Base-by-base conservation (phyloP, 176 grass and related monocot genomes). In the Lolium perenne region DNA sequence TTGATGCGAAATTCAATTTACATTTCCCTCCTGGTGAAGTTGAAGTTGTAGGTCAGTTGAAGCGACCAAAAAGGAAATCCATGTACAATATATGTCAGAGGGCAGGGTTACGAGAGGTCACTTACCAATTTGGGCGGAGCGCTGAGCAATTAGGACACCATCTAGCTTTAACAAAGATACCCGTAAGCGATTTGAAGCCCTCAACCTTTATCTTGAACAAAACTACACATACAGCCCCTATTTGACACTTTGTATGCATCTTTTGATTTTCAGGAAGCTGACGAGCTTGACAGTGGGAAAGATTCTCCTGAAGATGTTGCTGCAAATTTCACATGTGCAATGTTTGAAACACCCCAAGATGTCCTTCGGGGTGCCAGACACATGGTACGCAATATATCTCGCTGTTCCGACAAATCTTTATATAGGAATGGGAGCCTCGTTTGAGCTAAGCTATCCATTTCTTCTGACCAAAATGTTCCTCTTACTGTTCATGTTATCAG, bases 11-110 rank as follows among this genome's bases (percentile, higher is more conserved):
- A 74, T 99, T 99, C 66, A 99, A 99, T 88, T 66, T 99, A 35
- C 97, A 99, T 90, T 99, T 96, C 82, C 94, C 94, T 77, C 92
- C 97, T 65, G 94, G 97, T 45, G 97, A 99, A 91, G 82, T 84
- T 86, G 97, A 99, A 80, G 92, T 86, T 64, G 90, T 90, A 81
- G 94, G 97, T 5, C 94, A 99, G 66, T 93, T 99, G 76, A 99
- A 96, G 83, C 90, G 92, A 8, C 97, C 97, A 22, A 99, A 94
- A 88, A 90, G 92, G 76, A 99, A 93, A 89, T 96, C 94, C 10
- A 59, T 88, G 56, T 99, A 99, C 74, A 97, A 59, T 86, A 90
- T 94, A 59, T 99, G 90, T 83, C 82, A 96, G 51, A 99, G 94
- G 85, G 90, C 94, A 79, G 94, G 97, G 61, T 83, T 99, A 46